Conservation (phyloP, 257 asterid genomes). For the Salvia hispanica region DNA sequence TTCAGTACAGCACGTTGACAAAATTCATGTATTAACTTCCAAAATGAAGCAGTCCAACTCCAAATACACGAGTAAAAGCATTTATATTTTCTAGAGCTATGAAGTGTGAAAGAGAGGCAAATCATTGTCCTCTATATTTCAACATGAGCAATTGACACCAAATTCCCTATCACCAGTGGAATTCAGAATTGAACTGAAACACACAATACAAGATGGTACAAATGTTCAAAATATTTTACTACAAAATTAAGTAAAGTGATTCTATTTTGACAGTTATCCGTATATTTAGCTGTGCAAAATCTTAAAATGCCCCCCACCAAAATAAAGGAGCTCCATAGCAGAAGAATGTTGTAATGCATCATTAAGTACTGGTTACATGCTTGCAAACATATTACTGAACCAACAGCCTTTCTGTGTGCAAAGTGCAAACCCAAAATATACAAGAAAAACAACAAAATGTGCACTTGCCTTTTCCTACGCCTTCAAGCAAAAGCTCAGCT, state of each 20-base stretch:
- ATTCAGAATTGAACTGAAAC: no score
- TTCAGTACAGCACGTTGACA: neutral
- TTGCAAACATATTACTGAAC: conserved; percentile 1
- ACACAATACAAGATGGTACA: no score
- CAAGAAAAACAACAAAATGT: neutral
- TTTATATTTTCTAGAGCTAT: conserved; percentile 1
- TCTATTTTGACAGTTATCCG: no score
- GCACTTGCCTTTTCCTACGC: conserved; percentile 86
- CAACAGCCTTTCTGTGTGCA: neutral
- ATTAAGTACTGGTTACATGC: conserved; percentile 12
- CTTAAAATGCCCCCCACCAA: neutral
- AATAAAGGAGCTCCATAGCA: neutral
- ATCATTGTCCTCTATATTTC: neutral
- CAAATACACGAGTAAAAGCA: neutral
- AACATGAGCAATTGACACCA: conserved; percentile 3
- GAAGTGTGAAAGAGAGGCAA: conserved; percentile 2
- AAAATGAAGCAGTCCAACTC: conserved; percentile 5
- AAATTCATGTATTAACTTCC: neutral
- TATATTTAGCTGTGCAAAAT: no score
- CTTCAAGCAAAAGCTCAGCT: conserved; percentile 85
- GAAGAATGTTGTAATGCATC: conserved; percentile 11
- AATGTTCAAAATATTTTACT: no score
- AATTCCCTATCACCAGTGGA: no score
- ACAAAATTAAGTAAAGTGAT: no score
- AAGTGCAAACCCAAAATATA: conserved; percentile 6